Base-by-base conservation (phyloP, 441 rosid species). In the Eruca vesicaria region DNA sequence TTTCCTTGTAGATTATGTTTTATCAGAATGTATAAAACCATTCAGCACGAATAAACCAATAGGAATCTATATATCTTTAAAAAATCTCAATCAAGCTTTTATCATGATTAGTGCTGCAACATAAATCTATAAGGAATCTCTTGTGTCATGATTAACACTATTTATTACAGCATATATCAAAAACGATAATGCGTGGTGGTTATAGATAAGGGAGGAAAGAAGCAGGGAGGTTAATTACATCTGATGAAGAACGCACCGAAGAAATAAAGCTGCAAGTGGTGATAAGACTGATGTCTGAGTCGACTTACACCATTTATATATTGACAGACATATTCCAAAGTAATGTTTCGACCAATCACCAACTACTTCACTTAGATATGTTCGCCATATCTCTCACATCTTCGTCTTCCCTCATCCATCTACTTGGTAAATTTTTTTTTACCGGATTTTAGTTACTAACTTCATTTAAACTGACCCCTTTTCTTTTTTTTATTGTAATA, bases 161-260 rank as follows among this genome's bases (percentile, higher is more conserved):
- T 36, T 62, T n/a, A 57, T 33, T 41, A n/a, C n/a, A n/a, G n/a
- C n/a, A n/a, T n/a, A n/a, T 2, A 53, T 29, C 6, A 9, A 21
- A 38, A 45, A 53, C 6, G n/a, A 45, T 59, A 33, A 59, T 67
- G 74, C 23, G 59, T 41, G 59, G 60, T 69, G 75, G 63, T 69
- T 21, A 63, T 28, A 21, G 65, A 69, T 53, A 76, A n/a, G n/a
- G n/a, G 10, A 56, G 14, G 3, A 41, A 43, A 77, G 72, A 68
- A 57, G 66, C 14, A 53, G 6, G 45, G 16, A 21, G 36, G 68
- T 29, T 43, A 67, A 36, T 72, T 78, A 61, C 32, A 78, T 72
- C 78, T 71, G 81, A 78, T 67, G 74, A 72, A 78, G 81, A 72
- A 72, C 69, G 81, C 81, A 78, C 81, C 76, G 3, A 68, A 72